A percentile compares a stretch with the other conserved stretches of the same genome.
Conservation (phyloP, 2,329 filamentous ascomycete species). For the Colletotrichum tanaceti region DNA sequence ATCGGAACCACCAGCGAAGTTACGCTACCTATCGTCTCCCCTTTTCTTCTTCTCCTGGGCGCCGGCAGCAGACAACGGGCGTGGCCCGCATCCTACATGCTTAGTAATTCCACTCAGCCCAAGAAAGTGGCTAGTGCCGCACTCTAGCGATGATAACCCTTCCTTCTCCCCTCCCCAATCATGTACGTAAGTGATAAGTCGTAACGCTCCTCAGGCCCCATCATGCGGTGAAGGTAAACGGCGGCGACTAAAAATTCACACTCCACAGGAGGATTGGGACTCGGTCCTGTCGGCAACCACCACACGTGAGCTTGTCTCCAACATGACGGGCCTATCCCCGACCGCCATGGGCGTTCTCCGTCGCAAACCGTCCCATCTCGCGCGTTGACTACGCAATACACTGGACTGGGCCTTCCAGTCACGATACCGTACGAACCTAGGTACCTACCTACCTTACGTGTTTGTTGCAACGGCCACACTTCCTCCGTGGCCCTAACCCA, state of each 20-base stretch:
- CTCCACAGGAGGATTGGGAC: constrained; percentile 16
- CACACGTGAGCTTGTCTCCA: constrained; percentile 37
- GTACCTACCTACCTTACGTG: too few species aligned
- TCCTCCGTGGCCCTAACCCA: constrained; percentile 9
- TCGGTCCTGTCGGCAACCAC: constrained; percentile 38
- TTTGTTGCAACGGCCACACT: constrained; percentile 28
- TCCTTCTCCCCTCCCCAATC: constrained; percentile 25
- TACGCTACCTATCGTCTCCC: background rate
- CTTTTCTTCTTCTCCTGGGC: background rate
- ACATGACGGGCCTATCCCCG: constrained; percentile 35
- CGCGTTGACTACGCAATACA: constrained; percentile 7
- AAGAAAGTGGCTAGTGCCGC: constrained; percentile 34
- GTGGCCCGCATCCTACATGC: constrained; percentile 12
- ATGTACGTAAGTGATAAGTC: constrained; percentile 39
- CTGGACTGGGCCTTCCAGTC: constrained; percentile 30
- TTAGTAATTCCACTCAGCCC: constrained; percentile 6
- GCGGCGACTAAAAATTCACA: constrained; percentile 25
- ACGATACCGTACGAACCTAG: constrained; percentile 25
- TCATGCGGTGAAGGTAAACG: constrained; percentile 39
- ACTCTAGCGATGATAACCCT: constrained; percentile 25
- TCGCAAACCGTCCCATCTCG: constrained; percentile 37
- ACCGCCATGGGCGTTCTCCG: constrained; percentile 19
- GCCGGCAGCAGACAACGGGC: constrained; percentile 3
- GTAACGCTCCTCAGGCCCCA: constrained; percentile 30
- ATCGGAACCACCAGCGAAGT: constrained; percentile 1